Evolutionary conservation across 73 alveolate species (phyloP).

Genomic region (Paramecium primaurelia): DNA sequence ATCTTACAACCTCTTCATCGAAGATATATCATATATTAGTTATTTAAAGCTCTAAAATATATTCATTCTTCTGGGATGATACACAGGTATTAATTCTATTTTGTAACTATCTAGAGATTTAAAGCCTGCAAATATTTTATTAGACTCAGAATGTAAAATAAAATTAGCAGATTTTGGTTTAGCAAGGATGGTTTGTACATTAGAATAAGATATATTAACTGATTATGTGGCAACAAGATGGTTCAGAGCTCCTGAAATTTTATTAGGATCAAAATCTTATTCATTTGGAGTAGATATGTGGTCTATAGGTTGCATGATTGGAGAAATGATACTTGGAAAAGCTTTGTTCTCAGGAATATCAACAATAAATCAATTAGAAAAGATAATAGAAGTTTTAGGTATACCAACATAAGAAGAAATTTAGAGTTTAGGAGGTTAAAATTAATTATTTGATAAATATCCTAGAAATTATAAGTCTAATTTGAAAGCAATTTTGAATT

Average conservation of each 20-base stretch:
- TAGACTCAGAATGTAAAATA: conserved; percentile 82
- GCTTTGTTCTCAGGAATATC: conserved; percentile 82
- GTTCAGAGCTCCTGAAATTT: conserved; percentile 87
- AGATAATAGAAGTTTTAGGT: conserved; percentile 70
- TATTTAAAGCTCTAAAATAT: conserved; percentile 74
- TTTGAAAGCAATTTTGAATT: background rate
- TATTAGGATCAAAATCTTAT: conserved; percentile 68
- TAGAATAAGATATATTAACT: conserved; percentile 63
- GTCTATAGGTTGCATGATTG: conserved; percentile 85
- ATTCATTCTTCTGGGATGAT: conserved; percentile 79
- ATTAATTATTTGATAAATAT: background rate
- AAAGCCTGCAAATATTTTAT: conserved; percentile 79
- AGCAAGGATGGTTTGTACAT: conserved; percentile 66
- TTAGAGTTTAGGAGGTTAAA: background rate
- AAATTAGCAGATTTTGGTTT: conserved; percentile 89
- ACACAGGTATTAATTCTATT: conserved; percentile 51
- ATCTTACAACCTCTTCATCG: conserved; percentile 71
- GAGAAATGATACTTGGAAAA: conserved; percentile 74
- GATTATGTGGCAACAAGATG: conserved; percentile 89
- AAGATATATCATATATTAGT: conserved; percentile 65
- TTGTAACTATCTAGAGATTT: conserved; percentile 66
- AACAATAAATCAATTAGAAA: conserved; percentile 73
- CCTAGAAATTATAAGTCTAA: background rate
- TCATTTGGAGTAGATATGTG: conserved; percentile 80
- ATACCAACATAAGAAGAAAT: conserved; percentile 66